Base-by-base conservation (phyloP, 768 basidiomycete species). In the Tricholoma flavovirens region DNA sequence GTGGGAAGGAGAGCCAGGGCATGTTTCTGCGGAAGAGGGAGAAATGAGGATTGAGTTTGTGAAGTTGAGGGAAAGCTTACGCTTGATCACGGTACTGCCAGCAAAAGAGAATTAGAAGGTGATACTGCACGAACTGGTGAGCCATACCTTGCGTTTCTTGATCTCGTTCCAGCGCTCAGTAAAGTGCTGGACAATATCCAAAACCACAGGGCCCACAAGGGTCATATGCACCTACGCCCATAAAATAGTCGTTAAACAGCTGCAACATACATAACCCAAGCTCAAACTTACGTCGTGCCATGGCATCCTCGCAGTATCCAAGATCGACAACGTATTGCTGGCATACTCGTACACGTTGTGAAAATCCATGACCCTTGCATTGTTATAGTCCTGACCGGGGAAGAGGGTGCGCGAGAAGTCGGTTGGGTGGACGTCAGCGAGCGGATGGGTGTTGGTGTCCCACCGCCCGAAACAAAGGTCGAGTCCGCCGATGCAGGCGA, bases 391-490 rank as follows among this genome's bases (percentile, higher is more conserved):
- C 69, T 97, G 79, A 1, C 96, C 96, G 0, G 96, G 91, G 77
- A 96, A 98, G 24, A 98, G 77, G 1, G 90, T 92, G 52, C 77
- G 78, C 17, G 72, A 70, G 66, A 94, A 93, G 62, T 94, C 78
- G 2, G 92, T 92, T 0, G 93, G 93, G 66, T 98, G 94, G 2
- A 84, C 90, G 64, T 99, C 96, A 3, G 94, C 88, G 36, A 98
- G 80, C 1, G 94, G 94, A 67, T 93, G 90, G 38, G 75, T 88
- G 65, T 91, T 84, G 0, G 90, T 92, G 71, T 98, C 97, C 95
- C 96, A 99, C 17, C 97, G 87, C 10, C 97, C 97, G 62, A 94
- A 97, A 74, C 93, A 98, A 15, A 97, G 77, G 69, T 99, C 97
- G 24, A 99, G 83, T 10, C 97, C 97, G 21, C 97, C 97, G 53